A percentile compares a stretch with the other conserved stretches of the same genome.
phyloP scores from a whole-genome alignment of 163 green algal species.

The Picocystis sp. region DNA sequence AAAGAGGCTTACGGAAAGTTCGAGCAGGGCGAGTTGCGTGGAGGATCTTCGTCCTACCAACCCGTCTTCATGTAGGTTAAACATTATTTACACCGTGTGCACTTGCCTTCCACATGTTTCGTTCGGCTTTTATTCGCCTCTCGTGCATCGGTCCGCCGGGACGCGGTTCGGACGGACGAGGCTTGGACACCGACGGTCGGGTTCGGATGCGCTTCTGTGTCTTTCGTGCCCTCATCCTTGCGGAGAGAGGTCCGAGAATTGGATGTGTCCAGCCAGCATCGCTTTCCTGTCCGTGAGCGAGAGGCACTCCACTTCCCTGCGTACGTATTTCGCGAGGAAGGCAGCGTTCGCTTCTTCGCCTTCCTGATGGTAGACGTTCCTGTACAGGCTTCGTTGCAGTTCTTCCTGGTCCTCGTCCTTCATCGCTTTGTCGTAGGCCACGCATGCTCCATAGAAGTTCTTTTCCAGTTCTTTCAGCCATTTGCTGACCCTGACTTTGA shows the following conservation, averaged over 20 bases:
- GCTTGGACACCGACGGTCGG: too few relatives aligned
- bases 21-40: too few relatives aligned
- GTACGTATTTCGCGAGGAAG: conserved; percentile 2
- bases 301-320: conserved; percentile 4
- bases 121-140: too few relatives aligned
- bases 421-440: conserved; percentile 38
- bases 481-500: conserved; percentile 39
- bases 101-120: too few relatives aligned
- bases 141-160: too few relatives aligned
- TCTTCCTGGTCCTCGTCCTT: conserved; percentile 13
- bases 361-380: conserved; percentile 2
- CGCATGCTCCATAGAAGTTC: conserved; percentile 48
- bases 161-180: too few relatives aligned
- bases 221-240: too few relatives aligned
- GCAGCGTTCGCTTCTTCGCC: background rate
- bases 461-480: conserved; percentile 48
- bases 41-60: too few relatives aligned
- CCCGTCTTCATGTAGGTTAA: too few relatives aligned
- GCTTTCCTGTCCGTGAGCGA: background rate
- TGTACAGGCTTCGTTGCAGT: background rate
- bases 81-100: too few relatives aligned
- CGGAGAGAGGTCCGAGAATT: background rate
- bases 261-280: conserved; percentile 1
- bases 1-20: too few relatives aligned
- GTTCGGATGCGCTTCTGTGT: too few relatives aligned